Evolutionary conservation across 2,329 filamentous ascomycete genomes (phyloP), one percentile per base, ranked within the genome.

Genomic region (Annulohypoxylon truncatum): DNA sequence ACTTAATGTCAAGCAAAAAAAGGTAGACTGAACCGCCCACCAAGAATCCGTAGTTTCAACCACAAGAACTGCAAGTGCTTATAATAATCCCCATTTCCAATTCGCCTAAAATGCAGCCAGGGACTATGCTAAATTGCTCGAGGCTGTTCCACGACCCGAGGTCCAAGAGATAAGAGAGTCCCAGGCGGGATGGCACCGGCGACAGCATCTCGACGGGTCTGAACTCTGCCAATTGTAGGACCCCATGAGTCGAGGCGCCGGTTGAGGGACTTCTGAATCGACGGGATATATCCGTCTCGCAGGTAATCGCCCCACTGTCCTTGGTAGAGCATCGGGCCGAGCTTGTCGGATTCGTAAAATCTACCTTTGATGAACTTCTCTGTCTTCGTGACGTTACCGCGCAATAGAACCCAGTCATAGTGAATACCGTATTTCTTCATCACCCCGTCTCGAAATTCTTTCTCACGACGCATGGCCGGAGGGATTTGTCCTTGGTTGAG

Each of bases 261-360:
- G 72, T 89, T 89, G 15, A 89, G 79, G 53, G 83, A 83, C 3
- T 80, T 77, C 61, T 82, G 79, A 47, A 82, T 81, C 29, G 84
- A 82, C 29, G 80, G 78, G 26, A 85, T 75, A 33, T 78, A 73
- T 40, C 80, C 80, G 13, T 79, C 77, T 3, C 75, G 74, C 40
- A 81, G 75, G 62, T 81, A 82, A 4, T 74, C 75, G 1, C 71
- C 73, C 8, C 61, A 69, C 5, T 42, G 35, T 7, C 47, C n/a
- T 2, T 78, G 77, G 40, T 84, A 79, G 56, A 87, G 77, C 58
- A 87, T 81, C 13, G 81, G 80, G 75, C 86, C 83, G 33, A 89
- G 78, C 62, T 81, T 79, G 61, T 82, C 77, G n/a, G 84, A 84
- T 13, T 86, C 83, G 76, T 89, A 88, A 77, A 88, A 88, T n/a